Evolutionary conservation across 768 basidiomycete species (phyloP), one percentile per base, ranked within the genome.

Genomic region (Lentinula lateritia): DNA sequence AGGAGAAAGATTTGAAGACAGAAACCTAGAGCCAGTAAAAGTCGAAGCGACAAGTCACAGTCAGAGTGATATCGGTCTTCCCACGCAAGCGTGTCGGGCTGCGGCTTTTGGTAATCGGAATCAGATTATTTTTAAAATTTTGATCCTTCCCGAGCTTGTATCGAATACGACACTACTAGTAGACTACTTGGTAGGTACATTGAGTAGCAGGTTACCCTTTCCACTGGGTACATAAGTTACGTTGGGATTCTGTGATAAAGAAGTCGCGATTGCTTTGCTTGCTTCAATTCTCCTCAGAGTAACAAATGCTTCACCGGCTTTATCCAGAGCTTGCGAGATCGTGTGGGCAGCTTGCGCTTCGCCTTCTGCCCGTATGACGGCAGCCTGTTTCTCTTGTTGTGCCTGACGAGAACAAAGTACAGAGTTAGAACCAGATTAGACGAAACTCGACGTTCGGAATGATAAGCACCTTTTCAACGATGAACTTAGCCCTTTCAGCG

Each of bases 311-410:
- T 97, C 95, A 8, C 96, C 96, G 1, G 97, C 96, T 78, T 88
- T 92, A 69, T 92, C 90, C 70, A 99, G 76, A 23, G 97, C 92
- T 62, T 79, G 82, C 16, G 93, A 95, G 69, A 99, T 96, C 58
- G 94, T 96, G 63, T 86, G 77, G 1, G 97, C 97, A 5, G 97
- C 97, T 76, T 98, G 95, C 1, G 96, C 97, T 78, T 99, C 96
- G 58, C 97, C 97, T 73, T 99, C 96, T 0, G 97, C 97, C 50
- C 97, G 87, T 61, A 99, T 98, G 62, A 99, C 95, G 1, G 95
- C 91, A 0, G 97, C 97, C 79, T 98, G 95, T 63, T 95, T 87
- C 73, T 99, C 97, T 89, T 99, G 97, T 72, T 98, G 97, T 34
- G 97, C 95, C 94, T 96, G 65, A 34, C 39, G 23, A 65, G 65